Evolutionary conservation across 1,139 yeast genomes (phyloP), one percentile per base, ranked within the genome.

Genomic region (Taphrina pruni): DNA sequence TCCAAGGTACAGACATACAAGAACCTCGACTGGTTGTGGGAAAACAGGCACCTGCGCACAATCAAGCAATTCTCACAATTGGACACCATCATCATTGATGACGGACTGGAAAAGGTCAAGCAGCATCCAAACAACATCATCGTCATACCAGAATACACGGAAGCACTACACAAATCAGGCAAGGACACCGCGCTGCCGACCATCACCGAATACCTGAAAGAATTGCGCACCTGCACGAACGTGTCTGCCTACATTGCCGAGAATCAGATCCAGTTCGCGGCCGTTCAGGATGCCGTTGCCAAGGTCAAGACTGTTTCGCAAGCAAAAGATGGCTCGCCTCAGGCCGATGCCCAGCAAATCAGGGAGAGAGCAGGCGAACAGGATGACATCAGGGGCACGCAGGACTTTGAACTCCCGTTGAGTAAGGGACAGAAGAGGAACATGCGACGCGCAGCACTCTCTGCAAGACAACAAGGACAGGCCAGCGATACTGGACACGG

Each of bases 81-180:
- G 4, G 52, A 60, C 35, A 66, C 69, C 21, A 52, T 66, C 17
- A 38, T 66, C 50, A 48, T 66, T 12, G 69, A 66, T 35, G 69
- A 66, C 52, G 46, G 66, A 11, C 20, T 35, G 51, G 48, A 48
- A 39, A 66, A 66, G 56, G 60, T 50, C 17, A 36, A 26, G 69
- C 60, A 54, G 26, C 69, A 66, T 12, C 69, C 69, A n/a, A 38
- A 66, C 46, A 66, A 66, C 43, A 38, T 55, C 26, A 55, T 66
- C 26, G 66, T 46, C 20, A 26, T 66, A n/a, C 69, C 69, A 9
- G 69, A 66, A 45, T 66, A 52, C 17, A 17, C 36, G 12, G 14
- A 14, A 36, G 54, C 20, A 20, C 50, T 39, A 8, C 61, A 41
- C 21, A 38, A 26, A 11, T 26, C 43, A n/a, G 56, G 66, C 8